A percentile compares a stretch with the other conserved stretches of the same genome.
phyloP scores from a whole-genome alignment of 2,329 filamentous ascomycete species.

The Nemania serpens region DNA sequence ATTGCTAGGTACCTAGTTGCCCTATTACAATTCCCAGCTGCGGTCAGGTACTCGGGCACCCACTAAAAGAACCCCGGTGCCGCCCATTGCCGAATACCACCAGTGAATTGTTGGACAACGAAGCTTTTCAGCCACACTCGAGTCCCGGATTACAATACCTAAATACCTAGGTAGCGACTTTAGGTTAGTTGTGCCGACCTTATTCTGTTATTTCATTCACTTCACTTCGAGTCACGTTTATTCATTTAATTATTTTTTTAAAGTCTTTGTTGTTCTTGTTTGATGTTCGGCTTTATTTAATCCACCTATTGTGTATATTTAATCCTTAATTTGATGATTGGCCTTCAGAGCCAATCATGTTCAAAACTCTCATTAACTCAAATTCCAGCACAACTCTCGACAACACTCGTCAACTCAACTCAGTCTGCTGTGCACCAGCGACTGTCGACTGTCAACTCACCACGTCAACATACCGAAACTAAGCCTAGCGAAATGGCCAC shows the following conservation, averaged over 20 bases:
- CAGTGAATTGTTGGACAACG: not conserved
- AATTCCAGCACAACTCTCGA: not conserved
- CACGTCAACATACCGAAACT: not conserved
- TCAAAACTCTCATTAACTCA: not conserved
- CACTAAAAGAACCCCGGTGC: not conserved
- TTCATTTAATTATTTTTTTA: not conserved
- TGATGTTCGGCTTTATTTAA: not conserved
- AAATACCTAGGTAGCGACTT: not conserved
- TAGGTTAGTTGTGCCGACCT: not conserved
- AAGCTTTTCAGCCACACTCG: conserved; percentile 19
- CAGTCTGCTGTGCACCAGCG: not conserved
- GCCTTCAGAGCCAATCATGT: not conserved
- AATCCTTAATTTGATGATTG: conserved; percentile 1
- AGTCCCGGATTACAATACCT: not conserved
- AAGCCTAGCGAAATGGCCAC: conserved; percentile 31
- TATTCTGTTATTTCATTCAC: too few relatives aligned
- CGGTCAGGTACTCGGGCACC: conserved; percentile 13
- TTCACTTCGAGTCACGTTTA: not conserved
- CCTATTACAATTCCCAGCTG: not conserved
- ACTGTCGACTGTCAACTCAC: not conserved
- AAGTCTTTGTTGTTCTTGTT: not conserved
- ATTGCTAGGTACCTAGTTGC: not conserved
- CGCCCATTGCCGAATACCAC: not conserved
- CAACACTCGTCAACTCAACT: not conserved
- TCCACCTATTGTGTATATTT: conserved; percentile 6